Evolutionary conservation across 495 filamentous ascomycete genomes (phyloP).

Genomic region (Talaromyces wortmannii): DNA sequence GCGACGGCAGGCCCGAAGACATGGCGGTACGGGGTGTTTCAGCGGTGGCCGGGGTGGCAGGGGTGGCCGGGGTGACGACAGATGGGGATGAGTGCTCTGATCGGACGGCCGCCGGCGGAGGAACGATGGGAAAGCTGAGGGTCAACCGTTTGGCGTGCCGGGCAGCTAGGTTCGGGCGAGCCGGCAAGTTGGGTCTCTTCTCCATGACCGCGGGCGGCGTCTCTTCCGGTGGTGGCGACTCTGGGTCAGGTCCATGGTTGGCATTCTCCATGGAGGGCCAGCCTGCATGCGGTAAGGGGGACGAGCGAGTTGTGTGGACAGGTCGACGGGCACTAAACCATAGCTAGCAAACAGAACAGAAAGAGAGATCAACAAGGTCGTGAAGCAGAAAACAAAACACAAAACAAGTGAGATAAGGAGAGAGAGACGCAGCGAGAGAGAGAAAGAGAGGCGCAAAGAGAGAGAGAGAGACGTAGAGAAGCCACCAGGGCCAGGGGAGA

Average conservation of each 20-base stretch:
- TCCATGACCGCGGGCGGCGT: background rate
- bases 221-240: background rate
- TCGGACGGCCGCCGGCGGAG: conserved; percentile 22
- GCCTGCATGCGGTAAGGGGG: background rate
- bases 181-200: conserved; percentile 46
- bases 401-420: too few relatives aligned
- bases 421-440: too few relatives aligned
- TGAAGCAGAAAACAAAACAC: too few relatives aligned
- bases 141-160: conserved; percentile 69
- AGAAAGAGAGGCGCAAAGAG: too few relatives aligned
- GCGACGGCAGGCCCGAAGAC: conserved; percentile 17
- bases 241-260: background rate
- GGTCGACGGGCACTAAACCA: too few relatives aligned
- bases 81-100: conserved; percentile 18
- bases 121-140: conserved; percentile 67
- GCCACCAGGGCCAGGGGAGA: too few relatives aligned
- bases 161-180: conserved; percentile 44
- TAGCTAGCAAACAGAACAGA: too few relatives aligned
- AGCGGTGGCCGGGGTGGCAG: conserved; percentile 28
- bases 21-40: conserved; percentile 22
- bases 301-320: too few relatives aligned
- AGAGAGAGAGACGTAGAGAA: too few relatives aligned
- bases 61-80: conserved; percentile 15
- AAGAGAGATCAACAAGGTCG: too few relatives aligned
- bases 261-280: background rate